Evolutionary conservation across 495 filamentous ascomycete species (phyloP).

Genomic region (Podospora pseudopauciseta): DNA sequence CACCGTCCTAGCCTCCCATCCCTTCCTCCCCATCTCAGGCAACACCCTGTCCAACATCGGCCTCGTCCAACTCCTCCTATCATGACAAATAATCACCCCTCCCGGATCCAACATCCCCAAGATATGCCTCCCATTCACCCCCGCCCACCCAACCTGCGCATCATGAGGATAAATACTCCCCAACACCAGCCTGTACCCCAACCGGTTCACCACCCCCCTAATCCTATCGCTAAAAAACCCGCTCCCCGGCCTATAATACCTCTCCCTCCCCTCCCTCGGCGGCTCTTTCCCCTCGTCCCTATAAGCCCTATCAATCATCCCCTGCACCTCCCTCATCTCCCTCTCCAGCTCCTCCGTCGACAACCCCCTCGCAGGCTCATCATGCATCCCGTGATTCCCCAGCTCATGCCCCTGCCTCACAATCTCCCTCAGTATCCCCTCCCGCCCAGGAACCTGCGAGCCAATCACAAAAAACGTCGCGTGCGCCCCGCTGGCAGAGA

Average conservation of each 20-base stretch:
- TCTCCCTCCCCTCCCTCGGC: conserved; percentile 32
- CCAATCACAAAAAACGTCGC: conserved; percentile 83
- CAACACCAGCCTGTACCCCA: conserved; percentile 66
- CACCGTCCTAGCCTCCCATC: conserved; percentile 67
- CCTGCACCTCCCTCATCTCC: conserved; percentile 46
- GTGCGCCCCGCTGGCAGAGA: conserved; percentile 54
- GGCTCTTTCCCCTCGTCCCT: conserved; percentile 29
- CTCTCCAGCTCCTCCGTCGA: conserved; percentile 37
- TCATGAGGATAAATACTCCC: conserved; percentile 87
- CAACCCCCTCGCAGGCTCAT: conserved; percentile 62
- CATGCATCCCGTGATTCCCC: conserved; percentile 81
- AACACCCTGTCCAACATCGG: conserved; percentile 70
- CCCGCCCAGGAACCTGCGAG: conserved; percentile 60
- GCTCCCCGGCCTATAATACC: conserved; percentile 75
- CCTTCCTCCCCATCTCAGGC: conserved; percentile 61
- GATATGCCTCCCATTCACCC: conserved; percentile 73
- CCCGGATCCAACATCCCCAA: conserved; percentile 73
- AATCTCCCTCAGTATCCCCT: conserved; percentile 56
- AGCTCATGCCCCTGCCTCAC: conserved; percentile 66
- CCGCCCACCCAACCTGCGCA: conserved; percentile 64
- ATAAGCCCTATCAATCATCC: conserved; percentile 55
- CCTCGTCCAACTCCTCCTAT: conserved; percentile 71
- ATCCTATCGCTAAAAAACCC: conserved; percentile 73
- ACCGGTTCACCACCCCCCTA: conserved; percentile 47
- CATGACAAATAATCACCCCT: conserved; percentile 77